A percentile compares a stretch with the other conserved stretches of the same genome.
Evolutionary conservation across 2,329 filamentous ascomycete genomes (phyloP).

Genomic region (Claviceps spartinae): DNA sequence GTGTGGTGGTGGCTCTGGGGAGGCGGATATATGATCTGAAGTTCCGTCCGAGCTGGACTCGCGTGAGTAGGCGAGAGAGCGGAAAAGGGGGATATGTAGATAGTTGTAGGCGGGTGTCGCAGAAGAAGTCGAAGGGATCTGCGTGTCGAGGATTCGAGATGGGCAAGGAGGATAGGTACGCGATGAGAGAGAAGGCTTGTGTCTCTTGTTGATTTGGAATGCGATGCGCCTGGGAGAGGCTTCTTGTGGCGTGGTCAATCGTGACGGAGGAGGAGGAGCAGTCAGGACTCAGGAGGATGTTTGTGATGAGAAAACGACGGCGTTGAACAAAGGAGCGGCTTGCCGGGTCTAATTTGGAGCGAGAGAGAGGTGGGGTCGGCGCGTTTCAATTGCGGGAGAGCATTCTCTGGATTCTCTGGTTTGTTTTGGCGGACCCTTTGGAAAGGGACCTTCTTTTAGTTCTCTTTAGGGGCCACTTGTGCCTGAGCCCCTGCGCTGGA

Average conservation of each 20-base stretch:
- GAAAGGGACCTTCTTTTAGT: neutral
- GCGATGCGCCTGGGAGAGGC: no score
- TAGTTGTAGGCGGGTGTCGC: neutral
- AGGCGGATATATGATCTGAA: no score
- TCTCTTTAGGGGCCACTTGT: neutral
- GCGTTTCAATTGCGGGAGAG: neutral
- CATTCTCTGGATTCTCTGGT: neutral
- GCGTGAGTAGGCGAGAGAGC: neutral
- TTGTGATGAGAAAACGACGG: neutral
- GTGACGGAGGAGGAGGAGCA: no score
- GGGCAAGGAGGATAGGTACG: no score
- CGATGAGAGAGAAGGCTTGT: no score
- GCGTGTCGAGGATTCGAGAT: no score
- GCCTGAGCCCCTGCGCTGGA: neutral
- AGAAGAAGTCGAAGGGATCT: no score
- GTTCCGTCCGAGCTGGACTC: no score
- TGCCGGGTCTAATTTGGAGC: neutral
- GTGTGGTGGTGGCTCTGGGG: no score
- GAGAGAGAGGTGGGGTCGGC: neutral
- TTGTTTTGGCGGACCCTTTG: neutral
- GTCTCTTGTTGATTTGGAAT: no score
- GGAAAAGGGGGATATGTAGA: neutral
- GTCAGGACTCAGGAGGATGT: neutral
- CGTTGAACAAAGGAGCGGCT: neutral
- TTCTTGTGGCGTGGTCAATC: no score